These are phyloP conservation scores for Rhodotorula taiwanensis DNA, from an alignment of 768 basidiomycete genomes.

Conservation along the genomic window DNA sequence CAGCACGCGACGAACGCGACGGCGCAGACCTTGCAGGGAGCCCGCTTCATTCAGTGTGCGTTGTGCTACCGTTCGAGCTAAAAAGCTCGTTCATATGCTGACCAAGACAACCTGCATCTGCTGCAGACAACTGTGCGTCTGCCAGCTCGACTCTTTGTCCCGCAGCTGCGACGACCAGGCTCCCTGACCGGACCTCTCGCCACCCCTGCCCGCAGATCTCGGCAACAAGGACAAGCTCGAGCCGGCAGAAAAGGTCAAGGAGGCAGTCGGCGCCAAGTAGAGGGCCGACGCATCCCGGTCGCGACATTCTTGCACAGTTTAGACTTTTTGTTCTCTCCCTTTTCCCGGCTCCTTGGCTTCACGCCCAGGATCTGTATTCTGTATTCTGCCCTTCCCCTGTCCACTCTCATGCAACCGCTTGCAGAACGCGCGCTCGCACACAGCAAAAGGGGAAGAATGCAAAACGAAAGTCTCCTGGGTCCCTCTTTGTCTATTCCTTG, in stretches of 20 bases:
- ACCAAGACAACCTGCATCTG: not conserved
- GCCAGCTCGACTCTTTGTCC: no score
- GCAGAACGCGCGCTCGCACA: no score
- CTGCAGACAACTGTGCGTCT: conserved; percentile 33
- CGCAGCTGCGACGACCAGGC: no score
- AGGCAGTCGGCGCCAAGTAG: conserved; percentile 9
- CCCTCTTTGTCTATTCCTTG: conserved; percentile 16
- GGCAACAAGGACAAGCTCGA: conserved; percentile 15
- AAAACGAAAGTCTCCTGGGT: no score
- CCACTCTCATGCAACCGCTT: no score
- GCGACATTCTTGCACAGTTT: no score
- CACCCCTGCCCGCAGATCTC: not conserved
- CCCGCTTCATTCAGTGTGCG: conserved; percentile 54
- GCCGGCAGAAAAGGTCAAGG: conserved; percentile 23
- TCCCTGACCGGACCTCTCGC: not conserved
- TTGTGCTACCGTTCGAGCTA: not conserved
- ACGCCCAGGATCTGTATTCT: no score
- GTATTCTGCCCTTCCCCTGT: no score
- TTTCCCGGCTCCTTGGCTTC: no score
- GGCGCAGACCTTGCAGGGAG: conserved; percentile 75
- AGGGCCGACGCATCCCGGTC: not conserved
- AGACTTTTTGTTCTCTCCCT: no score
- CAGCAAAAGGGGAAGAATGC: no score
- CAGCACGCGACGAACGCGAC: conserved; percentile 77
- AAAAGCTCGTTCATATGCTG: not conserved